Evolutionary conservation across 2,329 filamentous ascomycete genomes (phyloP).

Genomic region (Hymenoscyphus fraxineus): DNA sequence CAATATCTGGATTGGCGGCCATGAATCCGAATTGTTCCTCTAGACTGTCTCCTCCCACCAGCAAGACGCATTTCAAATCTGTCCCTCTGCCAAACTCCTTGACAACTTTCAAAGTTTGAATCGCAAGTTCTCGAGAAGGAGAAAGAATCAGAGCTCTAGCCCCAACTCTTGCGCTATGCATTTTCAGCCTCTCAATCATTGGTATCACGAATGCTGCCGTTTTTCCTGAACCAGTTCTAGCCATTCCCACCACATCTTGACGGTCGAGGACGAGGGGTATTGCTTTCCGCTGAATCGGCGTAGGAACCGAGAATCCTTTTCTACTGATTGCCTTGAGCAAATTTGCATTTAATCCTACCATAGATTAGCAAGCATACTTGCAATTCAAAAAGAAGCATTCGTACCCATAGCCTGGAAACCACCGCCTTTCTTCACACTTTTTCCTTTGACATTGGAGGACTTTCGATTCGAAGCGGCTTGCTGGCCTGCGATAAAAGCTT

Average conservation of each 20-base stretch:
- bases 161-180: constrained; percentile 82
- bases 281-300: constrained; percentile 94
- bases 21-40: constrained; percentile 94
- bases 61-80: constrained; percentile 81
- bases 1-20: constrained; percentile 91
- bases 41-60: constrained; percentile 92
- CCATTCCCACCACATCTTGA: constrained; percentile 98
- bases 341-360: constrained; percentile 67
- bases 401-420: constrained; percentile 93
- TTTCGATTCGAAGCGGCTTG: constrained; percentile 89
- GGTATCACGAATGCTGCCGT: constrained; percentile 97
- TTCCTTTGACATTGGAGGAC: constrained; percentile 73
- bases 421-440: constrained; percentile 88
- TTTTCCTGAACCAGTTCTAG: constrained; percentile 96
- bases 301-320: constrained; percentile 95
- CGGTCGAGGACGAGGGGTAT: constrained; percentile 87
- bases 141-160: constrained; percentile 84
- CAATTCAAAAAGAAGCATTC: constrained; percentile 19
- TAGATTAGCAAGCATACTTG: constrained; percentile 17
- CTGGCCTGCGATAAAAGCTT: constrained; percentile 83
- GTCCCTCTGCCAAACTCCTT: constrained; percentile 91
- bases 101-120: constrained; percentile 94
- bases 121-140: constrained; percentile 86
- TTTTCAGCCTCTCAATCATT: constrained; percentile 91
- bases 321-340: constrained; percentile 86